phyloP scores from a whole-genome alignment of 805 yeast genomes.

The Metschnikowia chrysomelidarum region DNA sequence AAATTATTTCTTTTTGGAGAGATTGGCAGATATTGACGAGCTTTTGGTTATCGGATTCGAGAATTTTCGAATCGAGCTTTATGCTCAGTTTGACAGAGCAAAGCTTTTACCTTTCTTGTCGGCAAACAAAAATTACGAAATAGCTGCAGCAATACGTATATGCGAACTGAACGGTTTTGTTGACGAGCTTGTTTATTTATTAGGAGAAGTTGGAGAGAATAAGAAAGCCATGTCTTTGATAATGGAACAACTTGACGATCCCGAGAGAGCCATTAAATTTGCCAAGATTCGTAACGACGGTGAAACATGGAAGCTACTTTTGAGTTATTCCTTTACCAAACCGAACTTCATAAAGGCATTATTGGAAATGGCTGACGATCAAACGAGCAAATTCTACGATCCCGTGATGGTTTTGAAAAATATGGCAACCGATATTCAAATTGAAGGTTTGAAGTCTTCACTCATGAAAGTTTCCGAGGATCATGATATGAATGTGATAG shows the following conservation, averaged over 20 bases:
- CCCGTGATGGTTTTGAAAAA: conserved; percentile 67
- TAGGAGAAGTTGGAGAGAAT: conserved; percentile 81
- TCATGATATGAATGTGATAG: conserved; percentile 50
- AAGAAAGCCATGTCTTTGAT: conserved; percentile 73
- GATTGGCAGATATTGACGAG: conserved; percentile 55
- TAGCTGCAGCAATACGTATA: conserved; percentile 64
- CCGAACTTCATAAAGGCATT: conserved; percentile 78
- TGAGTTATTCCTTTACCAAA: conserved; percentile 65
- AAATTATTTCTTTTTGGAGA: conserved; percentile 63
- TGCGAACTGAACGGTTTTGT: conserved; percentile 54
- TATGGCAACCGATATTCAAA: conserved; percentile 59
- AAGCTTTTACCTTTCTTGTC: conserved; percentile 61
- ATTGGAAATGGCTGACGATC: conserved; percentile 64
- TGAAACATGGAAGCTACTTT: conserved; percentile 78
- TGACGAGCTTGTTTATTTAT: conserved; percentile 75
- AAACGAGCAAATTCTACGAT: conserved; percentile 43
- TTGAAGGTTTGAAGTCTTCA: conserved; percentile 63
- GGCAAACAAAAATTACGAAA: conserved; percentile 59
- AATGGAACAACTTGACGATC: conserved; percentile 73
- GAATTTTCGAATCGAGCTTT: conserved; percentile 62
- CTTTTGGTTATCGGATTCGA: conserved; percentile 56
- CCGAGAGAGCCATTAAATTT: conserved; percentile 76
- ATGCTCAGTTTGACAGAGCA: conserved; percentile 56
- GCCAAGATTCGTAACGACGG: conserved; percentile 64
- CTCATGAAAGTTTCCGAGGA: conserved; percentile 61